Evolutionary conservation across 1,284 basidiomycete genomes (phyloP), one percentile per base, ranked within the genome.

Genomic region (Marasmius tenuissimus): DNA sequence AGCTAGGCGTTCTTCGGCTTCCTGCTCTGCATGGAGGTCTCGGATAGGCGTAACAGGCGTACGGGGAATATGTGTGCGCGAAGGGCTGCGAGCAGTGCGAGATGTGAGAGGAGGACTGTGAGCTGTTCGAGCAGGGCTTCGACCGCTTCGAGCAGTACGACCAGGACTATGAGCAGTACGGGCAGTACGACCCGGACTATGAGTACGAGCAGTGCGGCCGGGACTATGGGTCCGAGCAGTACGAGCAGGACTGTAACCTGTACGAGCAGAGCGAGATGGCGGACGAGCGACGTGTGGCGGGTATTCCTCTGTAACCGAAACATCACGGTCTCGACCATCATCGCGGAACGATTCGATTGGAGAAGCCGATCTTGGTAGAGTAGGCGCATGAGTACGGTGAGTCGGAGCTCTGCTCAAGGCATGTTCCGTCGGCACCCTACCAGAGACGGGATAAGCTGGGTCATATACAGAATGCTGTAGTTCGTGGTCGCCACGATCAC

Each of bases 1-100:
- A 58, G 85, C 81, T 1, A 84, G 72, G 11, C 81, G 82, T 57
- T 79, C 81, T 27, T 79, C 78, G 62, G 88, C 78, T 34, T 80
- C 81, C 38, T 87, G 84, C 68, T 81, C 69, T 71, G 76, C 53
- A 63, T 76, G n/a, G 78, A 69, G 63, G 78, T 72, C 10, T 75
- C 75, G 18, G 75, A 78, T 47, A 8, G 45, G 45, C 9, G 68
- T 70, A 18, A 68, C 72, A 34, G 67, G 67, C 40, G 65, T 71
- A 63, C 73, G 72, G 12, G 69, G 66, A 34, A 69, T 69, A 12
- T 49, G 58, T 5, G 34, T 68, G 16, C 49, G 58, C 10, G 34
- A 39, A 33, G 42, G 45, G 39, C 27, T n/a, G 18, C 49, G 16
- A 35, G 52, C 11, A 20, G 18, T 51, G 22, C 16, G 14, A 14